Evolutionary conservation across 2,329 filamentous ascomycete species (phyloP), one percentile per base, ranked within the genome.

Genomic region (Alternaria tenuissima): DNA sequence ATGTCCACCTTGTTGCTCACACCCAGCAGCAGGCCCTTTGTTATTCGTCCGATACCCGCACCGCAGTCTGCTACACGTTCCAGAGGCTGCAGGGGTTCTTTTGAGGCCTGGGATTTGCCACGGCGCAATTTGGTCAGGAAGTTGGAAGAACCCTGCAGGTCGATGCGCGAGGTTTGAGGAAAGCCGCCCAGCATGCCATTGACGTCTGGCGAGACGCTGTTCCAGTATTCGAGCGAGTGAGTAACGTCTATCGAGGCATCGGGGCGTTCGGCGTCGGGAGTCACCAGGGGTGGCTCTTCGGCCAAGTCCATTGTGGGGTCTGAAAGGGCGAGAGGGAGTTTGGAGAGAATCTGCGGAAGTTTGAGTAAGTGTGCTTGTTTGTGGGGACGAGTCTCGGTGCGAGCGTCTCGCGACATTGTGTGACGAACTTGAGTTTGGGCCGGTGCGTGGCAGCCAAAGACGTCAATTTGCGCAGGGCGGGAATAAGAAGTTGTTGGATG

Each of bases 131-230:
- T 91, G 14, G 87, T 85, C 34, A 93, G 78, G 76, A 94, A 93
- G 53, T 85, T 88, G 34, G 86, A 84, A 0, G 88, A 91, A 42
- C 89, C 89, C 68, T 89, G 87, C 7, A 94, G 82, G 75, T 94
- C 92, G 61, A 91, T 85, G 62, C 87, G 85, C 34, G 88, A 90
- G 72, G 91, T 85, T 75, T 88, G 84, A 1, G 87, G 87, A 82
- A 78, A 94, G 59, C 85, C 91, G 62, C 92, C 93, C 1, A 96
- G 89, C 89, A 95, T 94, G 72, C 92, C 92, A 69, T 90, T 85
- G 64, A 86, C 84, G 61, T 85, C 83, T 11, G 85, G 80, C 38
- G 82, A 78, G 58, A 85, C 81, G 38, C 73, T 71, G 62, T 81
- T 80, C 85, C 85, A 88, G 78, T 88, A 86, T 54, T 69, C 69